Base-by-base conservation (phyloP, 2,329 filamentous ascomycete genomes). In the Dothistroma septosporum region DNA sequence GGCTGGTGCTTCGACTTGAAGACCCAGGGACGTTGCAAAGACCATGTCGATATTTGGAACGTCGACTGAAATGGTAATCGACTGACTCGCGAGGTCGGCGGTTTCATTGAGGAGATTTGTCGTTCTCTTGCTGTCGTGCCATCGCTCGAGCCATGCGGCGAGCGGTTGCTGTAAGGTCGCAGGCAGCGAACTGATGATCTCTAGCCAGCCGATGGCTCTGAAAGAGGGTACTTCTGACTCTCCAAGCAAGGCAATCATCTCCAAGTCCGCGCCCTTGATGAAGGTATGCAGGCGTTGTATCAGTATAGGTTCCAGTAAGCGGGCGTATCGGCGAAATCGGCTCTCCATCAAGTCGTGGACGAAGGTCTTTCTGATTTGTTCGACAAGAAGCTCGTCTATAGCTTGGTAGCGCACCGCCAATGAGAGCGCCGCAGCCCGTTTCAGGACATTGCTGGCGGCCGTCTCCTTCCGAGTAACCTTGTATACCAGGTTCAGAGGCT, bases 61-160 rank as follows among this genome's bases (percentile, higher is more conserved):
- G 61, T 96, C 91, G 14, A 99, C 92, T 0, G 92, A 90, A 57
- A 99, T 95, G 32, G 89, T 80, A 67, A 99, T 92, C 12, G 86
- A 87, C 21, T 64, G 64, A n/a, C 57, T 24, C 56, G 56, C 60
- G 32, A 48, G 11, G 54, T 32, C 31, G 41, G 60, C 80, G 55
- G 53, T 19, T 71, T 0, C 73, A 19, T 49, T 60, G 59, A 59
- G 58, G 57, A 69, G 66, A 22, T 65, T 63, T 66, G 77, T 37
- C 21, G 52, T 44, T 9, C 24, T 53, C 70, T 70, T 73, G 60
- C 68, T 55, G 11, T 78, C 73, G 70, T 87, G 84, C 84, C 85
- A 88, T 31, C 76, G 70, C 62, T 75, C 72, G 48, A 87, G 73
- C 83, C 83, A 86, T 11, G 69, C 68, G 54, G 74, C 74, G 8